These are phyloP conservation scores for Brettanomyces bruxellensis DNA, from an alignment of 805 yeast genomes.

Conservation along the genomic window DNA sequence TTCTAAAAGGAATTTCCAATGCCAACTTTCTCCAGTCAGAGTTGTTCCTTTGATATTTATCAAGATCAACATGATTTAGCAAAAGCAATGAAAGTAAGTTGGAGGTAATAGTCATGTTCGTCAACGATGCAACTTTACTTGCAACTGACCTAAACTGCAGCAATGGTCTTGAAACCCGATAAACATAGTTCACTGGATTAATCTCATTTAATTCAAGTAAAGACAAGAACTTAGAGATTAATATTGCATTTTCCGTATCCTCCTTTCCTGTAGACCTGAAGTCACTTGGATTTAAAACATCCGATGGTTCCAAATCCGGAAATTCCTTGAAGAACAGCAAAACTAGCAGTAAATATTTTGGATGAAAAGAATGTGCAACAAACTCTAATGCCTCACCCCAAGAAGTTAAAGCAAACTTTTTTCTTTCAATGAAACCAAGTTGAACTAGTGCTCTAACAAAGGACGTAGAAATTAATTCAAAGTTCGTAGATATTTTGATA, in stretches of 20 bases:
- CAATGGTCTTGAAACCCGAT: conserved; percentile 62
- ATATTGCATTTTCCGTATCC: conserved; percentile 25
- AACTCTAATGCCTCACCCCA: conserved; percentile 43
- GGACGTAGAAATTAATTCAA: conserved; percentile 51
- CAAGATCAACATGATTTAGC: conserved; percentile 41
- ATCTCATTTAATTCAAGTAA: conserved; percentile 38
- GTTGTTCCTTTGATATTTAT: conserved; percentile 37
- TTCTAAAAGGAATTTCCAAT: conserved; percentile 51
- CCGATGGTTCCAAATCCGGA: conserved; percentile 31
- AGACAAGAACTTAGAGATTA: conserved; percentile 41
- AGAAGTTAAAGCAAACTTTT: conserved; percentile 33
- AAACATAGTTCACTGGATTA: conserved; percentile 47
- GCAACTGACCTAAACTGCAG: conserved; percentile 60
- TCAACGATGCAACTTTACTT: conserved; percentile 38
- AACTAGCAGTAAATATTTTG: conserved; percentile 37
- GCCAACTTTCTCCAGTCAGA: conserved; percentile 53
- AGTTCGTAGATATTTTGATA: conserved; percentile 28
- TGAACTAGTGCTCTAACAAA: conserved; percentile 44
- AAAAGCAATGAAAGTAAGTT: conserved; percentile 41
- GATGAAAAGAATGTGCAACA: conserved; percentile 19
- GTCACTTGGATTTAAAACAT: conserved; percentile 28
- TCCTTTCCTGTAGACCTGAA: conserved; percentile 30
- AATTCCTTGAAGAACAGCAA: conserved; percentile 33
- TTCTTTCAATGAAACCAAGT: conserved; percentile 37
- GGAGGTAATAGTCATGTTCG: conserved; percentile 48